Evolutionary conservation across 441 rosid species (phyloP).

Genomic region (Syzygium malaccense): DNA sequence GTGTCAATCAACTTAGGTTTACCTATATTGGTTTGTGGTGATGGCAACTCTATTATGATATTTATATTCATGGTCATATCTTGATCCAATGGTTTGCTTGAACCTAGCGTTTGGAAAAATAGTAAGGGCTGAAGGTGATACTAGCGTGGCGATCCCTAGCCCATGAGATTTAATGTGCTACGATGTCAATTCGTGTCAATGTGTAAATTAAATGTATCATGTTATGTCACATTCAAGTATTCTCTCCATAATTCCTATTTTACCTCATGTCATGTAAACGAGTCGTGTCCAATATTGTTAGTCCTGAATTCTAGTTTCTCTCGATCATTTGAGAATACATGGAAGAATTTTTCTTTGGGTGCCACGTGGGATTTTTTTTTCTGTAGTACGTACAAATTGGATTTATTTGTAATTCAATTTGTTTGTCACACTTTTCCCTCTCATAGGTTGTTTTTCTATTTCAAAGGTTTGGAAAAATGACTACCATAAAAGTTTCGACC

Average conservation of each 20-base stretch:
- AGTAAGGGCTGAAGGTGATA: fast-evolving
- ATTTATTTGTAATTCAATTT: background rate
- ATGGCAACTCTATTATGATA: background rate
- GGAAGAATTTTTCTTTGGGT: background rate
- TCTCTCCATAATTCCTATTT: fast-evolving
- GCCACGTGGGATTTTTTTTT: background rate
- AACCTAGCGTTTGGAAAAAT: background rate
- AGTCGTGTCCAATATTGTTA: background rate
- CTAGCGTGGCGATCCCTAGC: background rate
- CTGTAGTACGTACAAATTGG: fast-evolving
- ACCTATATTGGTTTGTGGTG: background rate
- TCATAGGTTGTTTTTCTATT: background rate
- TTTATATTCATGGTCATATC: background rate
- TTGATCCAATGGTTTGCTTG: background rate
- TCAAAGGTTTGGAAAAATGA: background rate
- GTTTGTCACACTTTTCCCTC: background rate
- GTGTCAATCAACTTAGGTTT: background rate
- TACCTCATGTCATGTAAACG: fast-evolving
- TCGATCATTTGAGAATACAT: background rate
- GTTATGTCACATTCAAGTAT: background rate
- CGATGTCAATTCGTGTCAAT: fast-evolving
- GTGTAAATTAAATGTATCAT: background rate
- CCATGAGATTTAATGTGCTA: background rate
- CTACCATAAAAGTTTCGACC: background rate
- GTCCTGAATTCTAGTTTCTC: background rate